Evolutionary conservation across 305 asterid species (phyloP), one percentile per base, ranked within the genome.

Genomic region (Solanum aculeatissimum): DNA sequence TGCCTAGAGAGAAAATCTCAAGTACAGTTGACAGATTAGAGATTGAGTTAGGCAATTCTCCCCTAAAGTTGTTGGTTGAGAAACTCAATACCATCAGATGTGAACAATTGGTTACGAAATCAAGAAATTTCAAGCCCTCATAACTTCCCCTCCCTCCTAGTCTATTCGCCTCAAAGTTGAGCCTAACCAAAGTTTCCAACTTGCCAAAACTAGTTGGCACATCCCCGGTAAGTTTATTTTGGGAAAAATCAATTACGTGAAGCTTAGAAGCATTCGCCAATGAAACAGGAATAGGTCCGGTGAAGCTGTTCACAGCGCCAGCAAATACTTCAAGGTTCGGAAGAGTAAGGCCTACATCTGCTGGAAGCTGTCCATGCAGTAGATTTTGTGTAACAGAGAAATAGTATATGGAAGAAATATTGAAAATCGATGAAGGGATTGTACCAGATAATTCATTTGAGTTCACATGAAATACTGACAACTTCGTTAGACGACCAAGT

Each of bases 1-100:
- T 1, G 11, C 83, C 88, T 7, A 86, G 42, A 21, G 68, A 27
- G 8, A 88, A 47, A 6, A 45, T 23, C 4, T 3, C 3, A 6
- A 88, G 88, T 15, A 70, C 47, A 9, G 27, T 60, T 29, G 90
- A 85, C 47, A 88, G 79, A 54, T 88, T 88, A 32, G 74, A 80
- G 29, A 85, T 82, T 5, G 84, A 80, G 9, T 6, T 19, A 1
- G 90, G 88, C 27, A 85, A 49, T 19, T 85, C 70, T 23, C 89
- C 87, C 3, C 86, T 86, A 72, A 88, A 86, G 38, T 49, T 15
- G 29, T 88, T 86, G n/a, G 40, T 42, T 0, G 40, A 29, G 9
- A 88, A 72, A 70, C 80, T 71, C 49, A 85, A 23, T 40, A 47
- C 82, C 13, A 8, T 27, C 77, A 83, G 54, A 49, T 29, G 10